Conservation (phyloP, 129 eudicot species). For the Lonicera japonica region DNA sequence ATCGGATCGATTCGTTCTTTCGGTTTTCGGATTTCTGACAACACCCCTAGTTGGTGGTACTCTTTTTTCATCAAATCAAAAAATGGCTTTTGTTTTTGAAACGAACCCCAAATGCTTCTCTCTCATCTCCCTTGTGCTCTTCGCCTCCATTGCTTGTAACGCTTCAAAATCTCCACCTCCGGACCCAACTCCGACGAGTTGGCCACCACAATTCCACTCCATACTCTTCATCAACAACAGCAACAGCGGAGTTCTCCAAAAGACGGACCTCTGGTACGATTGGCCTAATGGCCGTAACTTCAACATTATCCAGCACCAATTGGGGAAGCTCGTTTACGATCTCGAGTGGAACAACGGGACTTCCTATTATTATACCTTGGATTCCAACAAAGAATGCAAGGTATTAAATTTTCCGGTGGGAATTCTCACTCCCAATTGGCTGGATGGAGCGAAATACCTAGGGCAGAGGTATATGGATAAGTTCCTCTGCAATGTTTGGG, state of each 20-base stretch:
- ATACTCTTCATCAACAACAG: slow-evolving; percentile 24
- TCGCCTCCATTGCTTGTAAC: neutral
- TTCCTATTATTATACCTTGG: slow-evolving; percentile 33
- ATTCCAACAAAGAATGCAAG: slow-evolving; percentile 14
- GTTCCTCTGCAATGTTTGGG: slow-evolving; percentile 53
- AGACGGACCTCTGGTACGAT: slow-evolving; percentile 45
- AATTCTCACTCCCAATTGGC: slow-evolving; percentile 44
- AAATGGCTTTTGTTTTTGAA: neutral
- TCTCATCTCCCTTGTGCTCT: neutral
- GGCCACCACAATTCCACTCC: slow-evolving; percentile 48
- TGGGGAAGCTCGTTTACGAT: slow-evolving; percentile 34
- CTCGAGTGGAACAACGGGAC: slow-evolving; percentile 55
- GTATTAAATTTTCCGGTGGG: slow-evolving; percentile 36
- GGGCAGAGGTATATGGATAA: slow-evolving; percentile 33
- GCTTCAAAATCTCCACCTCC: slow-evolving; percentile 2
- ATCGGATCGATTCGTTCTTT: too few species aligned
- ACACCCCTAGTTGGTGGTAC: too few species aligned
- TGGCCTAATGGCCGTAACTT: slow-evolving; percentile 48
- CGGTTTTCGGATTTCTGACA: too few species aligned
- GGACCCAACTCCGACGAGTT: slow-evolving; percentile 24
- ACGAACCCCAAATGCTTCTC: neutral
- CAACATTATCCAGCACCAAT: slow-evolving; percentile 45
- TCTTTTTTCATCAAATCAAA: neutral
- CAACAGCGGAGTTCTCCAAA: slow-evolving; percentile 22
- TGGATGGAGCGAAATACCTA: slow-evolving; percentile 31